Conservation (phyloP, 108 stramenopile genomes). For the Epipyxis sp. region DNA sequence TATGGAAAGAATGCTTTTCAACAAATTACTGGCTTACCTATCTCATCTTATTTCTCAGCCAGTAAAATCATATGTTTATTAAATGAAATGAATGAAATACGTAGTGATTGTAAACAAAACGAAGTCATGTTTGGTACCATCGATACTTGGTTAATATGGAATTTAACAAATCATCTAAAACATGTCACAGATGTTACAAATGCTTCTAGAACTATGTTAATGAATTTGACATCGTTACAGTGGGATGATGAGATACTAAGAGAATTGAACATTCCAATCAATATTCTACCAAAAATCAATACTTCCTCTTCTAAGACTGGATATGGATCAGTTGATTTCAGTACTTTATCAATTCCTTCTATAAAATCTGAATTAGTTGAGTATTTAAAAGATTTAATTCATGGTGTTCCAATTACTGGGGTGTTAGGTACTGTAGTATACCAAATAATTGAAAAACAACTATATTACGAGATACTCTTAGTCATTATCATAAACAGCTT, state of each 20-base stretch:
- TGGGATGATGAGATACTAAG: slow-evolving; percentile 76
- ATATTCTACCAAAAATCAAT: slow-evolving; percentile 61
- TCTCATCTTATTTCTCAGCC: slow-evolving; percentile 91
- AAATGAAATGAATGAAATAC: slow-evolving; percentile 72
- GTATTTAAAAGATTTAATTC: too few species aligned
- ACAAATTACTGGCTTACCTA: slow-evolving; percentile 80
- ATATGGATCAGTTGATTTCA: too few species aligned
- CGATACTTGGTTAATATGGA: slow-evolving; percentile 88
- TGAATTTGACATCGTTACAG: slow-evolving; percentile 71
- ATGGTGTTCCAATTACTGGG: slow-evolving; percentile 5
- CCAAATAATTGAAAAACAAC: too few species aligned
- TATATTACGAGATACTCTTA: too few species aligned
- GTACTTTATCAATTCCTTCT: too few species aligned
- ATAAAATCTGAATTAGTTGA: too few species aligned
- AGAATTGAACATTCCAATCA: slow-evolving; percentile 30
- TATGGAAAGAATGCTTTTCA: slow-evolving; percentile 70
- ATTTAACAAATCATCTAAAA: slow-evolving; percentile 62
- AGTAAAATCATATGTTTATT: slow-evolving; percentile 91
- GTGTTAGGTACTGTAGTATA: too few species aligned
- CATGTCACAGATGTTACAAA: slow-evolving; percentile 91
- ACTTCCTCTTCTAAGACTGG: slow-evolving; percentile 58
- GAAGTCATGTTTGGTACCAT: slow-evolving; percentile 85
- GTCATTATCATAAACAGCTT: too few species aligned
- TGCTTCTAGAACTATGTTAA: slow-evolving; percentile 87
- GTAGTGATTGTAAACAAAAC: slow-evolving; percentile 49